These are phyloP conservation scores for Boletus patriciae DNA, from an alignment of 768 basidiomycete species.

Conservation along the genomic window DNA sequence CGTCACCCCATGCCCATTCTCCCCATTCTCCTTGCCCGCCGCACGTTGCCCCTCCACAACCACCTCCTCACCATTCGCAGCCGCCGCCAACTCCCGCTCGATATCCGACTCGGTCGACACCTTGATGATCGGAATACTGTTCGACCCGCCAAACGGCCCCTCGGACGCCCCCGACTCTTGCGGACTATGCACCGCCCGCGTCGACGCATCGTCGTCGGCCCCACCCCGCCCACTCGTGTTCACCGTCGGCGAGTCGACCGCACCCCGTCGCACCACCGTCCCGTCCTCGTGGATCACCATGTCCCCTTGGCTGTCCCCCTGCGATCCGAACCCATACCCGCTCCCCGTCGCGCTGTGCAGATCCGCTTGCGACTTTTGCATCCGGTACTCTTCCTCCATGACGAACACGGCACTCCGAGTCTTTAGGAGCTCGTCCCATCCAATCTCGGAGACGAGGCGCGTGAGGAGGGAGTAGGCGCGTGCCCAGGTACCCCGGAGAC, in stretches of 20 bases:
- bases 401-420: constrained; percentile 94
- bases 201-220: constrained; percentile 71
- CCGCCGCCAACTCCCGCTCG: constrained; percentile 40
- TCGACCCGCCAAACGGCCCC: constrained; percentile 17
- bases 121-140: constrained; percentile 66
- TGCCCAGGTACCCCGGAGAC: constrained; percentile 93
- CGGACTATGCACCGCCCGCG: constrained; percentile 51
- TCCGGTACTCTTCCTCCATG: constrained; percentile 99
- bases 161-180: constrained; percentile 28
- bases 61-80: constrained; percentile 25
- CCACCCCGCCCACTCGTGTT: not conserved
- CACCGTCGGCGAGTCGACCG: constrained; percentile 4
- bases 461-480: constrained; percentile 91
- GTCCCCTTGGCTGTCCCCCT: constrained; percentile 20
- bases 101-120: constrained; percentile 72
- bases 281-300: constrained; percentile 66
- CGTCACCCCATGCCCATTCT: constrained; percentile 16
- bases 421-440: constrained; percentile 98
- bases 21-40: constrained; percentile 22
- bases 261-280: constrained; percentile 37
- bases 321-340: constrained; percentile 23
- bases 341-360: constrained; percentile 41
- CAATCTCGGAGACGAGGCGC: constrained; percentile 88
- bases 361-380: constrained; percentile 86
- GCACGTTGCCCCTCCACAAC: not conserved